Percentiles rank a stretch among this genome's conserved stretches.
Conservation (phyloP, 768 basidiomycete genomes). For the Strobilomyces dryophilus region DNA sequence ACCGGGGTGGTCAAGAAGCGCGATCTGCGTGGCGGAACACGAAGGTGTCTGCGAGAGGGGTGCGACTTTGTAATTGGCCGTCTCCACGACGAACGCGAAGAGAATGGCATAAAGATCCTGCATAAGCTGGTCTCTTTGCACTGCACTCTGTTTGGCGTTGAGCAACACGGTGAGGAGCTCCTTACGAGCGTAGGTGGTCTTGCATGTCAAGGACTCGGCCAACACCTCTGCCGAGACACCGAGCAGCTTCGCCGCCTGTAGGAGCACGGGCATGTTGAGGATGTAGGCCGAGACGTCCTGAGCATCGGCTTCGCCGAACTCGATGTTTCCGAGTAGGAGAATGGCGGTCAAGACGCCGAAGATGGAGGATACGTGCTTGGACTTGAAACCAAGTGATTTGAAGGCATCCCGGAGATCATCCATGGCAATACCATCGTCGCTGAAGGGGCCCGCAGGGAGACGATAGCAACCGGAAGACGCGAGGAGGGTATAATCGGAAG, state of each 20-base stretch:
- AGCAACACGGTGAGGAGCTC: conserved; percentile 57
- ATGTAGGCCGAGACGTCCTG: conserved; percentile 52
- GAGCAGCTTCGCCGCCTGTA: conserved; percentile 45
- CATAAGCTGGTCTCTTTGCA: conserved; percentile 52
- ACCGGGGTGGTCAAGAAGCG: conserved; percentile 53
- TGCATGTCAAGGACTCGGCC: conserved; percentile 50
- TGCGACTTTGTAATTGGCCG: conserved; percentile 54
- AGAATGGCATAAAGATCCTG: conserved; percentile 60
- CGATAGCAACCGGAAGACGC: conserved; percentile 46
- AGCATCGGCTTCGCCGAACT: conserved; percentile 52
- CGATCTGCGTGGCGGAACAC: conserved; percentile 43
- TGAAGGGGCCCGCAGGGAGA: conserved; percentile 59
- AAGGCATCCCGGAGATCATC: conserved; percentile 54
- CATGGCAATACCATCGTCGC: conserved; percentile 56
- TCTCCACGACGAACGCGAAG: conserved; percentile 60
- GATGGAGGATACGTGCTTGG: conserved; percentile 52
- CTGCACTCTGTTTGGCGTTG: conserved; percentile 45
- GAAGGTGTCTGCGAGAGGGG: conserved; percentile 39
- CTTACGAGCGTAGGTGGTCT: conserved; percentile 54
- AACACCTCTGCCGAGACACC: conserved; percentile 54
- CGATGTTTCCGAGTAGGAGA: conserved; percentile 53
- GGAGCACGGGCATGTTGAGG: conserved; percentile 43
- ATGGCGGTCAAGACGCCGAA: conserved; percentile 51
- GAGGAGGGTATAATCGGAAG: conserved; percentile 43
- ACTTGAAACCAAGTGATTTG: conserved; percentile 57